Evolutionary conservation across 805 yeast species (phyloP), one percentile per base, ranked within the genome.

Genomic region (Scheffersomyces amazonensis): DNA sequence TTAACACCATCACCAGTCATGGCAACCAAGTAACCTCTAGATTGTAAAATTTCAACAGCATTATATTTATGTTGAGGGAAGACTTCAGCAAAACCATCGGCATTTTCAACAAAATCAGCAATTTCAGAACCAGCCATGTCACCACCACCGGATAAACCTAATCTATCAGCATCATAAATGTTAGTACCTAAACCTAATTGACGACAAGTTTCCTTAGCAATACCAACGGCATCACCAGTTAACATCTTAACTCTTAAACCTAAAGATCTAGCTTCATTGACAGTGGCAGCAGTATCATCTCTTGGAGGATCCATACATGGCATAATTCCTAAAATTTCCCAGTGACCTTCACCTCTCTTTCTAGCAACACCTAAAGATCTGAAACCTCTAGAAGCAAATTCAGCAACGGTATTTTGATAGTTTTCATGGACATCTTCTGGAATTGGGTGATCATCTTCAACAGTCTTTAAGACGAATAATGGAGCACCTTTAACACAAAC

Each of bases 1-100:
- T 88, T 88, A 66, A 88, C 96, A 87, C 96, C 96, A 68, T 88
- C 96, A 85, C 96, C 96, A 78, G 96, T 88, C 96, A 88, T 88
- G 72, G 96, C 96, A 74, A 89, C 95, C 74, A 88, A 80, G 83
- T 85, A 87, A 73, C 96, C 96, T 80, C 96, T 83, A 68, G 83
- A 79, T 78, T 88, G 96, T 71, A 88, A 80, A 66, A 87, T 87
- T 76, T 87, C 96, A 71, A 88, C 96, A 61, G 90, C 96, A 66
- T 83, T 87, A 78, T 86, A 87, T 76, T 88, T 88, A 78, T 88
- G 96, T 78, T 88, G 96, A 56, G 96, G 96, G 95, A 88, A 88
- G 66, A 88, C 96, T 77, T 88, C 96, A 70, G 96, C 96, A 69
- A 88, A 88, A 79, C 96, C 96, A 76, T 88, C 96, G 51, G 96